phyloP scores from a whole-genome alignment of 2,329 filamentous ascomycete genomes.

The Cladosporium sp. region DNA sequence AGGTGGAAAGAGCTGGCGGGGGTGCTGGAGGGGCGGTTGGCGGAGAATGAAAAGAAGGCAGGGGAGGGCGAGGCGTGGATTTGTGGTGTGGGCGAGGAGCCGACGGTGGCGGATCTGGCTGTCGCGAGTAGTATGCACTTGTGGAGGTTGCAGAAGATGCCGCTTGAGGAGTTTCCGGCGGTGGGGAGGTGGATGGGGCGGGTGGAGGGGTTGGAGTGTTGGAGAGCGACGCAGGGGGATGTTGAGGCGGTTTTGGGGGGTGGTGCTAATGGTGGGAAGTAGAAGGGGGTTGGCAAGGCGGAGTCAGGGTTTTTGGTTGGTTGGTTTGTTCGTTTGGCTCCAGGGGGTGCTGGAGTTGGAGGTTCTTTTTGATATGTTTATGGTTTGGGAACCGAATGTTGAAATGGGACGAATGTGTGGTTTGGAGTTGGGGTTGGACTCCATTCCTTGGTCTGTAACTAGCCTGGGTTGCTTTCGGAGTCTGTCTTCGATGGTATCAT shows the following conservation, averaged over 20 bases:
- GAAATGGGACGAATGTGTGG: too few relatives aligned
- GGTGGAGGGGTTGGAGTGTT: slow-evolving; percentile 35
- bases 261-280: neutral
- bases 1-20: slow-evolving; percentile 35
- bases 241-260: slow-evolving; percentile 34
- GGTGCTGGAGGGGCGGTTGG: slow-evolving; percentile 36
- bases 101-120: slow-evolving; percentile 41
- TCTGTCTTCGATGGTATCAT: too few relatives aligned
- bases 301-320: neutral
- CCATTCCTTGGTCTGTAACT: too few relatives aligned
- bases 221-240: slow-evolving; percentile 38
- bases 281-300: neutral
- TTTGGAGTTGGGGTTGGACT: too few relatives aligned
- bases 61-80: slow-evolving; percentile 22
- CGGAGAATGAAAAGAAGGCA: slow-evolving; percentile 36
- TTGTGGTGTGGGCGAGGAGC: slow-evolving; percentile 31
- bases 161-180: slow-evolving; percentile 37
- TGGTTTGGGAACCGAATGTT: too few relatives aligned
- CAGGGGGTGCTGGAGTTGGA: neutral
- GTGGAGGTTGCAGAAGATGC: slow-evolving; percentile 32
- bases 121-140: slow-evolving; percentile 39
- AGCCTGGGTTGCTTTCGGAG: too few relatives aligned
- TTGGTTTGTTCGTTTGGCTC: too few relatives aligned
- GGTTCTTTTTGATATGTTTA: neutral
- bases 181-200: slow-evolving; percentile 36